These are phyloP conservation scores for Fraxinus quadrangulata DNA, from an alignment of 257 asterid genomes.

Conservation along the genomic window DNA sequence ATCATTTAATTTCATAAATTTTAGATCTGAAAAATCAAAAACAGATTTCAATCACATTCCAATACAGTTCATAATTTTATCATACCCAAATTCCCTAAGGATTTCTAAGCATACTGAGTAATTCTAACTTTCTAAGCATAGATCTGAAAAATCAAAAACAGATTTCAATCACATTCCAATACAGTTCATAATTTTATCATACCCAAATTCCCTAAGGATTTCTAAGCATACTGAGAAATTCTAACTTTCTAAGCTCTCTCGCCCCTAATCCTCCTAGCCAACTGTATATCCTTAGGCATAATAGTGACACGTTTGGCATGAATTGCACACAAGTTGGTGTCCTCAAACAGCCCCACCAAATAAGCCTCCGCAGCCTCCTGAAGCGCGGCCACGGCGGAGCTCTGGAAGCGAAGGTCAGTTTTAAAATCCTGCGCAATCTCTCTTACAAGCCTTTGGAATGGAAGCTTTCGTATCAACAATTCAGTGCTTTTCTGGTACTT, in stretches of 20 bases:
- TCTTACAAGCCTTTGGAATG: constrained; percentile 40
- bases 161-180: background rate
- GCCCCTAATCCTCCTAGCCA: constrained; percentile 43
- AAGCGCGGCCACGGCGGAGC: constrained; percentile 40
- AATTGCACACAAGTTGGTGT: constrained; percentile 37
- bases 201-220: background rate
- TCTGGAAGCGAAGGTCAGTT: constrained; percentile 39
- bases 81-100: background rate
- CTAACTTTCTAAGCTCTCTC: constrained; percentile 33
- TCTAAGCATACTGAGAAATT: too few species aligned
- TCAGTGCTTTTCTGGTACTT: constrained; percentile 44
- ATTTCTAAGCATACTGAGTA: too few species aligned
- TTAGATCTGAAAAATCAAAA: too few species aligned
- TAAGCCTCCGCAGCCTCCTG: constrained; percentile 49
- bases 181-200: background rate
- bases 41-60: background rate
- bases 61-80: background rate
- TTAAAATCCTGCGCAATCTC: constrained; percentile 44
- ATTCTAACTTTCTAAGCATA: constrained; percentile 22
- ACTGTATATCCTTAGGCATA: constrained; percentile 41
- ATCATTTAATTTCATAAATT: background rate
- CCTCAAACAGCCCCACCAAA: constrained; percentile 38
- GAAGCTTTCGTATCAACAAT: constrained; percentile 34
- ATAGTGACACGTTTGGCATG: constrained; percentile 40
- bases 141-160: background rate